phyloP scores from a whole-genome alignment of 2,329 filamentous ascomycete genomes.

The Trichoderma pleuroti region DNA sequence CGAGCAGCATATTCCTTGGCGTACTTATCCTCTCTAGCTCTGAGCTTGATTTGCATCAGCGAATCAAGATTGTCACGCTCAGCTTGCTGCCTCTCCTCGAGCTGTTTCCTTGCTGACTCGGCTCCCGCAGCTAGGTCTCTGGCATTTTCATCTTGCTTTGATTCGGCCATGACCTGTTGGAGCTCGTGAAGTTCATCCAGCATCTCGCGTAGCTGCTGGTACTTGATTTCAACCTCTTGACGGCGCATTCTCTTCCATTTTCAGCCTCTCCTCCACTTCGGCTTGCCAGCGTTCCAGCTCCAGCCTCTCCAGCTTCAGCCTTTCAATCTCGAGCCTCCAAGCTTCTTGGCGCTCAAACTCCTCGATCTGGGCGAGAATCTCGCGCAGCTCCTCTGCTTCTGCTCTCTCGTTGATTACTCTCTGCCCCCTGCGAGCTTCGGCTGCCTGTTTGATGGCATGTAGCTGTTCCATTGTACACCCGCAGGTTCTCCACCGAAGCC shows the following conservation, averaged over 20 bases:
- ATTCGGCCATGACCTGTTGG: conserved; percentile 39
- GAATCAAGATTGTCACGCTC: conserved; percentile 32
- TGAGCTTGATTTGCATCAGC: conserved; percentile 29
- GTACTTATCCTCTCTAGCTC: conserved; percentile 34
- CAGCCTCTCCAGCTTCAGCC: conserved; percentile 36
- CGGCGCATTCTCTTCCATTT: conserved; percentile 41
- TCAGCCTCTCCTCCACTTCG: conserved; percentile 38
- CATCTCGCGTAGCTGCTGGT: conserved; percentile 33
- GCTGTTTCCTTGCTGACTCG: conserved; percentile 27
- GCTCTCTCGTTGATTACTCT: conserved; percentile 33
- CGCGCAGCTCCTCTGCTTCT: conserved; percentile 35
- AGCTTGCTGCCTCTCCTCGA: conserved; percentile 33
- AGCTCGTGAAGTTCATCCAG: conserved; percentile 41
- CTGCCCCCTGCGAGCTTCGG: conserved; percentile 33
- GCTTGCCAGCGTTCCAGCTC: conserved; percentile 37
- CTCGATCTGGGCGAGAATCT: conserved; percentile 45
- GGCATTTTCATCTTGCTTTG: conserved; percentile 38
- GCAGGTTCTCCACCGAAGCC: conserved; percentile 68
- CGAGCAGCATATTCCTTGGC: conserved; percentile 41
- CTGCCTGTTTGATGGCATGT: conserved; percentile 36
- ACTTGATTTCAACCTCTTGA: conserved; percentile 38
- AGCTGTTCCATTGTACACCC: conserved; percentile 54
- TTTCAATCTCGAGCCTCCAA: conserved; percentile 38
- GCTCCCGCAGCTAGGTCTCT: conserved; percentile 27
- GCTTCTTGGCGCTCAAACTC: conserved; percentile 48